Conservation (phyloP, 495 filamentous ascomycete genomes). For the Annulohypoxylon bovei region DNA sequence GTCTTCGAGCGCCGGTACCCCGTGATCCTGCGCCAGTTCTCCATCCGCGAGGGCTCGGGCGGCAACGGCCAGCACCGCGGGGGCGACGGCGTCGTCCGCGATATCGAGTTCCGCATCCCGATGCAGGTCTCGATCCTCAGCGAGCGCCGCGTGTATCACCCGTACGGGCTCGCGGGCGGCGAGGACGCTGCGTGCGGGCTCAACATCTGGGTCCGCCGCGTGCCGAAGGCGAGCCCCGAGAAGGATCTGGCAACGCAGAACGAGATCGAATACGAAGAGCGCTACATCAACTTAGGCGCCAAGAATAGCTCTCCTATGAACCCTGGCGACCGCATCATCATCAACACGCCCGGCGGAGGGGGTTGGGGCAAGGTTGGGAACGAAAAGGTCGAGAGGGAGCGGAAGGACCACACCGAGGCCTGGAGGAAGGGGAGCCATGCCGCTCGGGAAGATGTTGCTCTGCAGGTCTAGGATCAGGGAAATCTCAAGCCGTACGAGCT, state of each 20-base stretch:
- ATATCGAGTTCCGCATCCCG: constrained; percentile 93
- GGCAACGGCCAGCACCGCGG: constrained; percentile 81
- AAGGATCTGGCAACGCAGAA: constrained; percentile 49
- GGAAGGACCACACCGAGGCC: constrained; percentile 63
- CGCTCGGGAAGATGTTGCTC: constrained; percentile 61
- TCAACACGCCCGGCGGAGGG: constrained; percentile 74
- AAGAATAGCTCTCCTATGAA: constrained; percentile 94
- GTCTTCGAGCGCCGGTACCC: constrained; percentile 97
- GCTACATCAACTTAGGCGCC: constrained; percentile 83
- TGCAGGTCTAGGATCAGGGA: constrained; percentile 54
- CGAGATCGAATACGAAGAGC: constrained; percentile 65
- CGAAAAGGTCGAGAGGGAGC: constrained; percentile 54
- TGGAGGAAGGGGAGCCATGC: constrained; percentile 71
- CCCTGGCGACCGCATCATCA: constrained; percentile 85
- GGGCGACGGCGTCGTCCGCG: constrained; percentile 89
- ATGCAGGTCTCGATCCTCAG: constrained; percentile 90
- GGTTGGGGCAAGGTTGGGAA: constrained; percentile 74
- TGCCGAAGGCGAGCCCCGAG: constrained; percentile 61
- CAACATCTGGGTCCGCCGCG: constrained; percentile 86
- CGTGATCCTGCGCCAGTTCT: constrained; percentile 84
- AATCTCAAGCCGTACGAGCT: background rate
- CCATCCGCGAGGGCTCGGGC: constrained; percentile 72
- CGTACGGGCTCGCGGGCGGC: constrained; percentile 91
- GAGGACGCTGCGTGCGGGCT: constrained; percentile 80
- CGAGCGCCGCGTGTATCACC: constrained; percentile 85